These are phyloP conservation scores for Papiliotrema flavescens DNA, from an alignment of 1,284 basidiomycete genomes.

Conservation along the genomic window DNA sequence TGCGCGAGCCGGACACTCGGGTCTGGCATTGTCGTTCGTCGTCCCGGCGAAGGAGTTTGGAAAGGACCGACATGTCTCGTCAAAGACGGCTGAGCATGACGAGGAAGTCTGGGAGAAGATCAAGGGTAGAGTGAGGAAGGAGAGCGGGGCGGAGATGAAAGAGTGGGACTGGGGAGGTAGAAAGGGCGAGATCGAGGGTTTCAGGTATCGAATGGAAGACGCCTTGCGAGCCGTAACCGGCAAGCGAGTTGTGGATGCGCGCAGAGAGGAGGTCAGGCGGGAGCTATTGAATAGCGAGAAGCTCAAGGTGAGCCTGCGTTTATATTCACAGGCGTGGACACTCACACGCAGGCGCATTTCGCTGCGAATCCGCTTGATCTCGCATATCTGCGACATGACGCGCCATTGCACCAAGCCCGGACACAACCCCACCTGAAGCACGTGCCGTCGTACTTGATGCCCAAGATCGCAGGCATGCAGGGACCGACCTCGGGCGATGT, in stretches of 20 bases:
- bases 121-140: conserved; percentile 64
- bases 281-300: conserved; percentile 95
- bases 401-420: conserved; percentile 80
- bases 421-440: conserved; percentile 93
- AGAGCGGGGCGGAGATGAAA: conserved; percentile 68
- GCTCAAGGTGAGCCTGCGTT: conserved; percentile 67
- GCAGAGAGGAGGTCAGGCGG: conserved; percentile 88
- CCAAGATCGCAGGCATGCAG: conserved; percentile 60
- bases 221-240: conserved; percentile 84
- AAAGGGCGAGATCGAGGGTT: conserved; percentile 81
- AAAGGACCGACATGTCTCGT: conserved; percentile 58
- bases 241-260: conserved; percentile 80
- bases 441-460: conserved; percentile 89
- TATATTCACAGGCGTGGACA: background rate
- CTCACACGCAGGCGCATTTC: conserved; percentile 75
- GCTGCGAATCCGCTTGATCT: conserved; percentile 95
- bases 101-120: conserved; percentile 75
- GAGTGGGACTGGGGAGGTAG: conserved; percentile 92
- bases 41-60: conserved; percentile 73
- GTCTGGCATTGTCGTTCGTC: conserved; percentile 87
- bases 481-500: conserved; percentile 34
- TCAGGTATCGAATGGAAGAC: conserved; percentile 97
- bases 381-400: conserved; percentile 90
- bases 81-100: conserved; percentile 66
- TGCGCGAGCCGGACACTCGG: conserved; percentile 88